Conservation (phyloP, 345 rosid genomes). For the Brassica nigra region DNA sequence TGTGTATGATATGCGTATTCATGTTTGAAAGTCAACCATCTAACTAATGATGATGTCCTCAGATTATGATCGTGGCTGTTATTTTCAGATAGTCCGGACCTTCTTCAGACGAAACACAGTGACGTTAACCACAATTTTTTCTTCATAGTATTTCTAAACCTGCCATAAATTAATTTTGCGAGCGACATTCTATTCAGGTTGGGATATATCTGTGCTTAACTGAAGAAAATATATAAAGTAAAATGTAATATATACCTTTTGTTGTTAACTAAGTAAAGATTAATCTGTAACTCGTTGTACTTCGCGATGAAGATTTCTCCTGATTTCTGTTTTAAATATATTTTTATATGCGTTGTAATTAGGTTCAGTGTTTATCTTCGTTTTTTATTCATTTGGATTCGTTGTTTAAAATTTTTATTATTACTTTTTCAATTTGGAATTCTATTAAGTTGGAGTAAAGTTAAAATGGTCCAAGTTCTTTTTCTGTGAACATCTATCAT, state of each 20-base stretch:
- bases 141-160: not conserved
- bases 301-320: not conserved
- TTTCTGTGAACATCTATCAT: not conserved
- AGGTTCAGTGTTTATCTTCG: not conserved
- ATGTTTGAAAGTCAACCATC: not conserved
- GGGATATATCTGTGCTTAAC: not conserved
- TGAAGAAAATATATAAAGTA: not conserved
- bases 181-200: not conserved
- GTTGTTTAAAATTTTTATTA: not conserved
- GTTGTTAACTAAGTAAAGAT: not conserved
- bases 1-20: not conserved
- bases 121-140: not conserved
- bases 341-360: not conserved
- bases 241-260: not conserved
- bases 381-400: not conserved
- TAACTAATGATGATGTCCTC: not conserved
- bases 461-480: not conserved
- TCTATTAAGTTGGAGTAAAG: not conserved
- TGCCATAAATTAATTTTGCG: not conserved
- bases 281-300: not conserved
- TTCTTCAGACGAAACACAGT: not conserved
- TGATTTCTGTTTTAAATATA: not conserved
- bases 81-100: not conserved
- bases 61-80: not conserved
- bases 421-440: not conserved